Base-by-base conservation (phyloP, 192 early-diverging fungal genomes). In the Podila minutissima region DNA sequence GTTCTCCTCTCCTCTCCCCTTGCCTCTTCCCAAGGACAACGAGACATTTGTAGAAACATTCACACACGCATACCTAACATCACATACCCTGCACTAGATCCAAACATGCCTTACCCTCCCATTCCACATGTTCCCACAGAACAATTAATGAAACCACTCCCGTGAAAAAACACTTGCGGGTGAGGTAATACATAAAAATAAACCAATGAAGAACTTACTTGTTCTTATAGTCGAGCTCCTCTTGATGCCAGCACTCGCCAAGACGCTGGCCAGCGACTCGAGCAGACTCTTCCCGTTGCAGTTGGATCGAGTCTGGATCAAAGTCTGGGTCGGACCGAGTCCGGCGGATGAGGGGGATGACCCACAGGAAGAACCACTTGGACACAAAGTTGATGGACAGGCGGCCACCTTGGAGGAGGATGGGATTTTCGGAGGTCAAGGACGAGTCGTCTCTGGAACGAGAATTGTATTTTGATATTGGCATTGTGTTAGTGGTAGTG, bases 281-380 rank as follows among this genome's bases (percentile, higher is more conserved):
- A 7, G 91, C 91, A 20, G 72, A 85, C 72, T 93, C 91, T 12
- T 88, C 76, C 20, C 68, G 31, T 62, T 87, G 85, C 22, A 93
- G 84, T 46, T 83, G 67, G 64, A 93, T 83, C 38, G 78, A 75
- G 5, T 92, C 79, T 48, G 85, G 72, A 69, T 74, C 68, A 22
- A 89, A 87, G 61, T 83, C 75, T 19, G 76, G 74, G 55, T 69
- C 68, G 13, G 61, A 61, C 58, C 67, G 35, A 20, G 79, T 77
- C 24, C 75, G 66, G 32, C 68, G 62, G 28, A 93, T 65, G 15
- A 93, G 76, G 6, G 77, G 72, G 64, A 93, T 85, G 33, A 92
- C 84, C 92, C 92, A 93, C 20, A 87, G 51, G 64, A 93, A 89
- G 38, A 92, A 84, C 71, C 92, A 84, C 59, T 78, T 76, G 2